Evolutionary conservation across 2,329 filamentous ascomycete genomes (phyloP).

Genomic region (Fusarium oxysporum): DNA sequence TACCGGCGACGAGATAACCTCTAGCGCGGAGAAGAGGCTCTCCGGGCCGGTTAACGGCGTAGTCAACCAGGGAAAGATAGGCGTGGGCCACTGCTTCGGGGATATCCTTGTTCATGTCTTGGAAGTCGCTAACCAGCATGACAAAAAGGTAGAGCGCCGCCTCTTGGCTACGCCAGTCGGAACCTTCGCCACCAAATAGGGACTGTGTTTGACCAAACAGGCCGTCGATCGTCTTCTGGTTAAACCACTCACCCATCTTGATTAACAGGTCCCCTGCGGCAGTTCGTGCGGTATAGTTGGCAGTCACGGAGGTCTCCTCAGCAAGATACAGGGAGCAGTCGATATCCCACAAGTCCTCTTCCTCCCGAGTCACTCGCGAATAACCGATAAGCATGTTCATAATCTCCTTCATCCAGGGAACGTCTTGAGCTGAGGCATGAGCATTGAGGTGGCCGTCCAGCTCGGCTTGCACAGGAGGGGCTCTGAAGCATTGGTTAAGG

Average conservation of each 20-base stretch:
- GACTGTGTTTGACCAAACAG: conserved; percentile 81
- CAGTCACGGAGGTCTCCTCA: conserved; percentile 93
- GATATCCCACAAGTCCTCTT: conserved; percentile 95
- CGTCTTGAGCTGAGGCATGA: conserved; percentile 69
- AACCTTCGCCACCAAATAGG: conserved; percentile 70
- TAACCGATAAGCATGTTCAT: conserved; percentile 88
- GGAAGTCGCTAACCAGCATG: conserved; percentile 84
- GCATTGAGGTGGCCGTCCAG: conserved; percentile 82
- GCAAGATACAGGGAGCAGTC: conserved; percentile 96
- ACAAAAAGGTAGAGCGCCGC: conserved; percentile 87
- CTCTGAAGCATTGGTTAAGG: conserved; percentile 89
- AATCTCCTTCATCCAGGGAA: conserved; percentile 87
- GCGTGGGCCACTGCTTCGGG: conserved; percentile 74
- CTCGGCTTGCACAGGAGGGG: conserved; percentile 87
- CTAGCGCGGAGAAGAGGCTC: conserved; percentile 85
- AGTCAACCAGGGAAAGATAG: conserved; percentile 84
- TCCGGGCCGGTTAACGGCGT: conserved; percentile 75
- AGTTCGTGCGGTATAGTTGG: conserved; percentile 94
- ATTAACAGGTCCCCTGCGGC: conserved; percentile 93
- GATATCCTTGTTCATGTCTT: conserved; percentile 80
- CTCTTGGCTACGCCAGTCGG: conserved; percentile 75
- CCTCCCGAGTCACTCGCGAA: conserved; percentile 89
- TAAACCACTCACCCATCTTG: conserved; percentile 92
- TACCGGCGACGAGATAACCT: conserved; percentile 87
- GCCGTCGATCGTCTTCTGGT: conserved; percentile 79